phyloP scores from a whole-genome alignment of 148 eudicot genomes.

The Chenopodium formosanum region DNA sequence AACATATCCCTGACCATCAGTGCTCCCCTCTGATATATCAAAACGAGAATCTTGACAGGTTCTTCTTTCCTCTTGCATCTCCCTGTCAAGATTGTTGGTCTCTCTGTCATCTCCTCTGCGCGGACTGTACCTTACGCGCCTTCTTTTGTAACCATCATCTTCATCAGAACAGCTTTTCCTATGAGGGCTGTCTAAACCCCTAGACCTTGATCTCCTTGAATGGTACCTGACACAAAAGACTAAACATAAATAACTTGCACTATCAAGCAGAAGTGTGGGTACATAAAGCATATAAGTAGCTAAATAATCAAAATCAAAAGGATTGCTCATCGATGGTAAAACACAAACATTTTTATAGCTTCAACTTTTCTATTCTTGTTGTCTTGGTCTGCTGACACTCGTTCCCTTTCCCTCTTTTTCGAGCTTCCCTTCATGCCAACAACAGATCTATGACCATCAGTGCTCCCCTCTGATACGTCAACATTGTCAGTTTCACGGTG shows the following conservation, averaged over 20 bases:
- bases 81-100: conserved; percentile 20
- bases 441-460: conserved; percentile 13
- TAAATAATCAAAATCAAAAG: too few relatives aligned
- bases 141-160: conserved; percentile 37
- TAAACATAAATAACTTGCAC: conserved; percentile 8
- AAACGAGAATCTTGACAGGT: conserved; percentile 23
- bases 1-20: conserved; percentile 13
- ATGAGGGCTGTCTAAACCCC: conserved; percentile 28
- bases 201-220: conserved; percentile 53
- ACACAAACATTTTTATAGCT: background rate
- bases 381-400: conserved; percentile 8
- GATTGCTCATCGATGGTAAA: background rate
- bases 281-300: background rate
- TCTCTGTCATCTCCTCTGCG: conserved; percentile 32
- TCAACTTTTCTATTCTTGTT: conserved; percentile 7
- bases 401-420: conserved; percentile 17
- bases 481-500: conserved; percentile 27
- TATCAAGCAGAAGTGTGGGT: background rate
- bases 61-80: conserved; percentile 22
- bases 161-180: conserved; percentile 46
- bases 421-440: conserved; percentile 19
- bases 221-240: conserved; percentile 27
- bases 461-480: conserved; percentile 15
- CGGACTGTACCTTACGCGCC: conserved; percentile 8
- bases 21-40: conserved; percentile 14